phyloP scores from a whole-genome alignment of 371 early-diverging fungal genomes.

The Apophysomyces variabilis region DNA sequence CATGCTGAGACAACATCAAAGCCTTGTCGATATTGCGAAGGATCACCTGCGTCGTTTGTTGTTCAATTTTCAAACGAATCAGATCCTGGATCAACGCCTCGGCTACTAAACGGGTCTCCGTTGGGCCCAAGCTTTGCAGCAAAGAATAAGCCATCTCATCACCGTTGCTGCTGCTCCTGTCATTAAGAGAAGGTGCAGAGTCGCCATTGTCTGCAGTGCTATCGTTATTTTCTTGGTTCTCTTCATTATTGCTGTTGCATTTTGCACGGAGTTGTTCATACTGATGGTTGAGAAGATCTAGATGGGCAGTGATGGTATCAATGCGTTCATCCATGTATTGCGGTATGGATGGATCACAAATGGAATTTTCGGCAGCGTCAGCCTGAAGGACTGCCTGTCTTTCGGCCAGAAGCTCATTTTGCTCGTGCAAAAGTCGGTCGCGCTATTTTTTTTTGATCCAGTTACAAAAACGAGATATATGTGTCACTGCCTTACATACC shows the following conservation, averaged over 20 bases:
- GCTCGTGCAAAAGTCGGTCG: constrained; percentile 63
- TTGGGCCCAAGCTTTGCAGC: constrained; percentile 32
- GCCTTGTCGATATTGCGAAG: constrained; percentile 18
- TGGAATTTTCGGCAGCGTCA: constrained; percentile 46
- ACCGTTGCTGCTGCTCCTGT: background rate
- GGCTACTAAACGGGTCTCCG: constrained; percentile 35
- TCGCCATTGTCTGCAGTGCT: constrained; percentile 13
- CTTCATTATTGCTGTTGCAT: constrained; percentile 15
- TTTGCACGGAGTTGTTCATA: constrained; percentile 8
- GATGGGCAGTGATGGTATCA: constrained; percentile 37
- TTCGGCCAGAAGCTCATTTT: constrained; percentile 68
- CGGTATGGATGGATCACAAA: constrained; percentile 36
- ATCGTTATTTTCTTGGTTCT: constrained; percentile 13
- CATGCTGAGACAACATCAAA: constrained; percentile 18
- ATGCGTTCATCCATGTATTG: constrained; percentile 85
- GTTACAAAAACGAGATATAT: background rate
- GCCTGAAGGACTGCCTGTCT: constrained; percentile 62
- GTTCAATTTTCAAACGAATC: constrained; percentile 26
- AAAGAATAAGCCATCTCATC: constrained; percentile 40
- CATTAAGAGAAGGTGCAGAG: background rate
- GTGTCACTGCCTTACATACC: constrained; percentile 2
- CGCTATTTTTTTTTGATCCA: constrained; percentile 31
- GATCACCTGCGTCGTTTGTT: constrained; percentile 7
- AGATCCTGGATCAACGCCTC: constrained; percentile 41
- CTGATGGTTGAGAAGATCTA: constrained; percentile 31